phyloP scores from a whole-genome alignment of 495 filamentous ascomycete species.

The Alectoria sarmentosa region DNA sequence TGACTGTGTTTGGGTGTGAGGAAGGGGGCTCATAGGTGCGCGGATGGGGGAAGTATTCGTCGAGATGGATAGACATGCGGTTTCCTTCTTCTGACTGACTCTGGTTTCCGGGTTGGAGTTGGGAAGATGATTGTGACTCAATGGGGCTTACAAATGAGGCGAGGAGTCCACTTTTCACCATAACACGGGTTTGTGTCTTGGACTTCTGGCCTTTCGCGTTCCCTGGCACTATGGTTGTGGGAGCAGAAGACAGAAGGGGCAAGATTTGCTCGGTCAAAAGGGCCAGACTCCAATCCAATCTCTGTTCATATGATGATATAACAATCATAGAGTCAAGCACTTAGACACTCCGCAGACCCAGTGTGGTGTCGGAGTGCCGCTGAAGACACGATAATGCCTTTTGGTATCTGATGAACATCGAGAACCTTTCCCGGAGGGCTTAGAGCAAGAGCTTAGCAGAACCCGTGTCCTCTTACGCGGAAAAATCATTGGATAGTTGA shows the following conservation, averaged over 20 bases:
- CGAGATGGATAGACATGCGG: conserved; percentile 98
- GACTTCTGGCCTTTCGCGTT: conserved; percentile 8
- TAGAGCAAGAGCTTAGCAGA: neutral
- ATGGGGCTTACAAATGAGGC: conserved; percentile 99
- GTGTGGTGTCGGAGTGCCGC: conserved; percentile 45
- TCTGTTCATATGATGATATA: conserved; percentile 91
- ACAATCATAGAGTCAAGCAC: conserved; percentile 99
- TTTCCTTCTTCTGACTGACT: conserved; percentile 52
- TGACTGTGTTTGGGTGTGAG: conserved; percentile 36
- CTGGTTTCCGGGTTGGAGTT: conserved; percentile 14
- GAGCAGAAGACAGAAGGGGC: conserved; percentile 23
- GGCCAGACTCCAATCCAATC: conserved; percentile 51
- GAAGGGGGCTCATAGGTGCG: conserved; percentile 35
- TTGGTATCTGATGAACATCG: conserved; percentile 84
- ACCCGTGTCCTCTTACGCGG: neutral
- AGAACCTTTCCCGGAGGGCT: neutral
- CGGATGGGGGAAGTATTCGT: conserved; percentile 63
- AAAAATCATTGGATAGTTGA: neutral
- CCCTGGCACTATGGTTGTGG: conserved; percentile 7
- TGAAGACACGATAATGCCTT: conserved; percentile 73
- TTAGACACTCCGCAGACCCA: conserved; percentile 54
- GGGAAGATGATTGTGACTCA: conserved; percentile 69
- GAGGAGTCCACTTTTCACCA: conserved; percentile 61
- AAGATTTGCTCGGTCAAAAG: conserved; percentile 56
- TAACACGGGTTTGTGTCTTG: conserved; percentile 46